Conservation (phyloP, 106 monocot species). For the Platanthera zijinensis region DNA sequence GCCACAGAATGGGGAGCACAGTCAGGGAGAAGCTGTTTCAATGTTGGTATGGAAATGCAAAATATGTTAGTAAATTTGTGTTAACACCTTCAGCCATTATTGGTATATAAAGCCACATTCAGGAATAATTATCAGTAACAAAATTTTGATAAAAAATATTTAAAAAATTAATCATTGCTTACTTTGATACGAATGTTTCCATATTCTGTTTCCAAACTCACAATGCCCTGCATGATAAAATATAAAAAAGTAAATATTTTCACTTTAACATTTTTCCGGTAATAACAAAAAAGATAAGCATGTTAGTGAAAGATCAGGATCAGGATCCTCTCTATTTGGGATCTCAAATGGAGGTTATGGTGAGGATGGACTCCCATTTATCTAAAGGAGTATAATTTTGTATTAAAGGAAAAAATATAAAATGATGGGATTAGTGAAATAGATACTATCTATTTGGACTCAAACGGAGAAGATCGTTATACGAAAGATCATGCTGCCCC, state of each 20-base stretch:
- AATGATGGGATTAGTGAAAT: no score
- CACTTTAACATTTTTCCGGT: not conserved
- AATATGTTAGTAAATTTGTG: not conserved
- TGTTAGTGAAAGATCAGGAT: no score
- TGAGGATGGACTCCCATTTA: no score
- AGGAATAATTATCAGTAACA: no score
- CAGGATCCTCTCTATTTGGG: no score
- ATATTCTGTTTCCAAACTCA: slow-evolving; percentile 66
- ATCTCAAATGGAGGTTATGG: no score
- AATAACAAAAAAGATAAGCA: not conserved
- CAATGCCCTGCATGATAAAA: slow-evolving; percentile 54
- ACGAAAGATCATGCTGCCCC: no score
- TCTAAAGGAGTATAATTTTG: no score
- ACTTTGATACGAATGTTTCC: slow-evolving; percentile 79
- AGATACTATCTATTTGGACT: no score
- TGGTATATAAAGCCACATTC: no score
- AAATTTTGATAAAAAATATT: not conserved
- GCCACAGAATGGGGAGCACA: slow-evolving; percentile 88
- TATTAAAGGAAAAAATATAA: no score
- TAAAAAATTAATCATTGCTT: slow-evolving; percentile 9
- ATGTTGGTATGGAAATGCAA: slow-evolving; percentile 5
- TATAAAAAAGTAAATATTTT: not conserved
- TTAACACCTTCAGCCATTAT: not conserved
- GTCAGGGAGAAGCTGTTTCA: slow-evolving; percentile 70
- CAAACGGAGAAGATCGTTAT: no score